Base-by-base conservation (phyloP, 1,284 basidiomycete genomes). In the Vanrija pseudolonga region DNA sequence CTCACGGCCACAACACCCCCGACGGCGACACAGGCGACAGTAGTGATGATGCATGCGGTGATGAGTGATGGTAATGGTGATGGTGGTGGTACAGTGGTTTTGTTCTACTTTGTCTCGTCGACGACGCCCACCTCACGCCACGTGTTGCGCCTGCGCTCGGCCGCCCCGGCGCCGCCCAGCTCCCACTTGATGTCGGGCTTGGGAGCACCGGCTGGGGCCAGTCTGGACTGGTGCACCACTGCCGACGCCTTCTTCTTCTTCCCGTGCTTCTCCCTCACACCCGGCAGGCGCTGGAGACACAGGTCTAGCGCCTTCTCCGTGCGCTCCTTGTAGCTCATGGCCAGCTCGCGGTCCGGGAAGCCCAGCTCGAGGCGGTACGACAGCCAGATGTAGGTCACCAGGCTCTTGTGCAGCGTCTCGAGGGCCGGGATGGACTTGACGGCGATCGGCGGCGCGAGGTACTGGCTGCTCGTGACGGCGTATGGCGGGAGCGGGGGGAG, bases 351-450 rank as follows among this genome's bases (percentile, higher is more conserved):
- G 36, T 88, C 81, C 17, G 82, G 78, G 71, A 90, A 98, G 12
- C 84, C 81, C 45, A 92, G 79, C 1, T 85, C 82, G 47, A 85
- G 81, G n/a, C 94, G 84, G 74, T 85, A 87, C 20, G 81, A 81
- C 55, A 96, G 80, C 95, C 95, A 98, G 50, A 91, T 79, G 73
- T 98, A 98, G 18, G 89, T 65, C 17, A 88, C 85, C 23, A 94
- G 71, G n/a, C 84, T 77, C 64, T 88, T 87, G 76, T 98, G 94
- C 51, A 93, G 76, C 3, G 81, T 80, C 74, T 98, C 95, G 37
- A 98, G 79, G n/a, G 72, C 65, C 6, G 73, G 74, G 32, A 76
- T 61, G 5, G 64, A 63, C 7, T 59, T 47, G 44, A 73, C 63
- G 41, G 69, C 60, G 24, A 77, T 59, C 1, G 65, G 60, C 9